Base-by-base conservation (phyloP, 2,329 filamentous ascomycete genomes). In the Metarhizium album region DNA sequence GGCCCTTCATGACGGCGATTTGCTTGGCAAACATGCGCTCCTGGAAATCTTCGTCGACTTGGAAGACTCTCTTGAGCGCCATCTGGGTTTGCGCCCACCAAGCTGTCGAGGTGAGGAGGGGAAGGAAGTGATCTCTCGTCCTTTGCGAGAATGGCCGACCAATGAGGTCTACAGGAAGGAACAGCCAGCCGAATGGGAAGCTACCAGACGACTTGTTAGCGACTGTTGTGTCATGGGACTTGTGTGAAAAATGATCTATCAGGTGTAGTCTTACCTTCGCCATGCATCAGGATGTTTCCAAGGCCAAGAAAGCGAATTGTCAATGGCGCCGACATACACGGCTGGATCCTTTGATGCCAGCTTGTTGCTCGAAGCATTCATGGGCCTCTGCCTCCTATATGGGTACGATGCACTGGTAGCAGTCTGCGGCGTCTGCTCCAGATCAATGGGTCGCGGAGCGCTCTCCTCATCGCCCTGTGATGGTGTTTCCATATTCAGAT, bases 11-110 rank as follows among this genome's bases (percentile, higher is more conserved):
- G 53, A 98, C 93, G 1, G 93, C 91, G 54, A 98, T 94, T 64
- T 98, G 93, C 58, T 88, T 83, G n/a, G 89, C 89, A 70, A 95
- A 98, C 93, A 98, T 98, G 68, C 88, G 86, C 70, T 98, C 93
- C 65, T 97, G 89, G 67, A 98, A 98, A 68, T 98, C 93, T 2
- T 85, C 83, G 66, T 98, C 93, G 64, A 94, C 82, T 57, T 88
- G 84, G 65, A 98, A 98, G 45, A 96, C 84, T 54, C 82, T 80
- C 49, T 93, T 87, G 38, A 98, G 74, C 22, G 89, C 87, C 53
- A 88, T 74, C 61, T 95, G 90, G 3, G 93, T 98, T 60, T 96
- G 89, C 56, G 84, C 87, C 93, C 93, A 98, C 93, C 93, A 98
- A 48, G 87, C 80, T 24, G 90, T 94, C 1, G 90, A 97, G 0